These are phyloP conservation scores for Pluteus cervinus DNA, from an alignment of 768 basidiomycete species.

Conservation along the genomic window DNA sequence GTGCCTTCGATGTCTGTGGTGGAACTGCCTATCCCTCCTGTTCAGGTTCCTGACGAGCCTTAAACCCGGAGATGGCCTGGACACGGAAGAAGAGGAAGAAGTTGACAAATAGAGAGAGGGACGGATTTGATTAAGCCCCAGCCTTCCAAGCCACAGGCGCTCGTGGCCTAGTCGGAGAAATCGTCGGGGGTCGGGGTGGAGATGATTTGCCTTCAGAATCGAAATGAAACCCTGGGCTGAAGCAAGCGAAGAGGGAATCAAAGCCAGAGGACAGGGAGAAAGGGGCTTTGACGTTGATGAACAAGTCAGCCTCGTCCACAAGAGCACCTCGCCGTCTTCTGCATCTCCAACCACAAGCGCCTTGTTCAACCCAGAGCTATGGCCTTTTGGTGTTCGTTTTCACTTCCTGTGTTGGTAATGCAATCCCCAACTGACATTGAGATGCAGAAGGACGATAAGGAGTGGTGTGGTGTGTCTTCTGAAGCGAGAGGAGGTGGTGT, in stretches of 20 bases:
- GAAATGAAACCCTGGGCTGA: not conserved
- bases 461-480: slow-evolving; percentile 46
- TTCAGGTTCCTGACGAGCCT: too few species aligned
- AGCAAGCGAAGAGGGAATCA: slow-evolving; percentile 1
- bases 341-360: slow-evolving; percentile 14
- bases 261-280: not conserved
- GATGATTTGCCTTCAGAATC: not conserved
- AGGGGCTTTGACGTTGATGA: not conserved
- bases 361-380: slow-evolving; percentile 36
- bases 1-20: too few species aligned
- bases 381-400: slow-evolving; percentile 65
- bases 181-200: too few species aligned
- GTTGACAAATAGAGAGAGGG: too few species aligned
- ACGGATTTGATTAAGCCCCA: too few species aligned
- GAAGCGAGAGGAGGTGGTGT: slow-evolving; percentile 46
- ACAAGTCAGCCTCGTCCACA: too few species aligned
- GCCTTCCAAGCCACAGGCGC: too few species aligned
- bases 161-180: too few species aligned
- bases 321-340: not conserved
- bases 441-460: slow-evolving; percentile 30
- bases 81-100: too few species aligned
- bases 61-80: too few species aligned
- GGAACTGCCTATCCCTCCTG: too few species aligned
- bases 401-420: slow-evolving; percentile 49
- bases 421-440: slow-evolving; percentile 53